Base-by-base conservation (phyloP, 2,329 filamentous ascomycete species). In the Neofusicoccum kwambonambiense region DNA sequence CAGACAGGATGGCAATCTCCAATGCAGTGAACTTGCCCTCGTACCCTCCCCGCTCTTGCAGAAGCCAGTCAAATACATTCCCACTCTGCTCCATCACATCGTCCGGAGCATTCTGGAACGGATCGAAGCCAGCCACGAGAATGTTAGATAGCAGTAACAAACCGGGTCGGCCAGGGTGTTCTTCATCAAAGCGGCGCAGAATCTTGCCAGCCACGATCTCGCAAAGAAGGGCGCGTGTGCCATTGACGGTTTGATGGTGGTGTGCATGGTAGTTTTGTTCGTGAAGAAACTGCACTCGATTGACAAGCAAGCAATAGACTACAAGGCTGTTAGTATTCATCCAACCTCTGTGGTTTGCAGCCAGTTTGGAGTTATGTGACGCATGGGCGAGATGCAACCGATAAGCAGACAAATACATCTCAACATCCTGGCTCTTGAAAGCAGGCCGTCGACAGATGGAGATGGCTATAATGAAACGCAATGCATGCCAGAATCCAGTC, bases 251-350 rank as follows among this genome's bases (percentile, higher is more conserved):
- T 74, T 93, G 90, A 67, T 91, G 88, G 72, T 92, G 91, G 70
- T 86, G 86, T 3, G 47, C 37, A 71, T 91, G 85, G 71, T 90
- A 89, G 11, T 87, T 83, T 74, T 95, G 91, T 75, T 95, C 90
- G 64, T 89, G 85, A 27, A 93, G 81, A 71, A 95, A 95, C 72
- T 93, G 90, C 39, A 88, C 87, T 13, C 91, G 86, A 72, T 96
- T 95, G 69, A 95, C 91, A 22, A 96, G 84, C 66, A 96, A 80
- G 74, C 91, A 94, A 75, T 94, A 95, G 11, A 95, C 90, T 89
- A 70, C 6, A 41, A 9, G 2, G 11, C 3, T 8, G 41, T 57
- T 19, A 42, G 47, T 15, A 52, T 15, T 31, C 27, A 12, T 22
- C 27, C 7, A 41, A 35, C 15, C n/a, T 22, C 35, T 2, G 27